Percentiles rank a stretch among this genome's conserved stretches.
Conservation (phyloP, 2,329 filamentous ascomycete species). For the Aspergillus thermomutatus region DNA sequence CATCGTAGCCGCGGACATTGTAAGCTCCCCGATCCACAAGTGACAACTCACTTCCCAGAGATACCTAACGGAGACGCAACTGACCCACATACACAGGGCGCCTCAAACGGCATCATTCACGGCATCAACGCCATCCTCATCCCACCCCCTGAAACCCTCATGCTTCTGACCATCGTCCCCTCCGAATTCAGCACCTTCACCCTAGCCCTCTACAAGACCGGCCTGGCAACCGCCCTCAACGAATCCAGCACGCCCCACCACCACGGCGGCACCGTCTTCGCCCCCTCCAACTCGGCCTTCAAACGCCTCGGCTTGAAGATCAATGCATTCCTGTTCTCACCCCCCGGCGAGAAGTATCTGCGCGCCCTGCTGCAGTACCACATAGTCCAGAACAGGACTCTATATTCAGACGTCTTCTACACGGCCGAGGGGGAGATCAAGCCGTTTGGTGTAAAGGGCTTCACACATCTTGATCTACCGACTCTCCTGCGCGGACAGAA, state of each 20-base stretch:
- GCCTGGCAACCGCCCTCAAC: conserved; percentile 61
- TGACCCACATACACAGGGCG: conserved; percentile 47
- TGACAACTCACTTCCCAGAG: background rate
- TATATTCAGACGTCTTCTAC: conserved; percentile 71
- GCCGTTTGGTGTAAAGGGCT: conserved; percentile 37
- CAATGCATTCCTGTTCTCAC: conserved; percentile 84
- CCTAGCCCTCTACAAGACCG: conserved; percentile 70
- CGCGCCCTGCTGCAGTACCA: conserved; percentile 77
- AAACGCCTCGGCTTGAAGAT: conserved; percentile 65
- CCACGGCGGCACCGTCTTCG: conserved; percentile 73
- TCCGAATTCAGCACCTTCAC: conserved; percentile 73
- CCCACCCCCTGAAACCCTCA: conserved; percentile 65
- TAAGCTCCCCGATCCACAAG: conserved; percentile 44
- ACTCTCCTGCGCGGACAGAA: conserved; percentile 66
- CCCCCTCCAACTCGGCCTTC: conserved; percentile 79
- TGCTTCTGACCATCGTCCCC: conserved; percentile 65
- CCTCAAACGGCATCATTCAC: conserved; percentile 78
- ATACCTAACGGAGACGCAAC: conserved; percentile 1
- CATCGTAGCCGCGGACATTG: conserved; percentile 67
- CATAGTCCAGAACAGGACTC: conserved; percentile 66
- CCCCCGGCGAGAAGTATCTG: conserved; percentile 70
- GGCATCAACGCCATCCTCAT: conserved; percentile 71
- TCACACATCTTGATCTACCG: conserved; percentile 56
- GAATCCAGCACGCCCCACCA: conserved; percentile 38
- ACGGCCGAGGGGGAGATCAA: conserved; percentile 52